These are phyloP conservation scores for Ilex aquifolium DNA, from an alignment of 257 asterid species.

Conservation along the genomic window DNA sequence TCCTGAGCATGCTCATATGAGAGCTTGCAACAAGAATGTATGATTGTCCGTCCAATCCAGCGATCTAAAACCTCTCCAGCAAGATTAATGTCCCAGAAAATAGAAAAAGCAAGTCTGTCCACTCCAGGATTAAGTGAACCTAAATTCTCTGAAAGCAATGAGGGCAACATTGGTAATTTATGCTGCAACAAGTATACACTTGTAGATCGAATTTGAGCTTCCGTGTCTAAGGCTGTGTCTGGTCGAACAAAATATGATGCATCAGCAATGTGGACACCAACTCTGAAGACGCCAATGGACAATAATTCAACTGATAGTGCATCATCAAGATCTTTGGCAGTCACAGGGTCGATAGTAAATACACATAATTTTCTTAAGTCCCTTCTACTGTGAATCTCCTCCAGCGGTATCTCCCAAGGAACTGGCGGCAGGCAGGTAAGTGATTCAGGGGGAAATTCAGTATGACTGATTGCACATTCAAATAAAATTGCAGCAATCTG, in stretches of 20 bases:
- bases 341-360: slow-evolving; percentile 78
- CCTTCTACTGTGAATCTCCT: slow-evolving; percentile 49
- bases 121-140: slow-evolving; percentile 86
- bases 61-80: slow-evolving; percentile 64
- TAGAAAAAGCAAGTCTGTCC: slow-evolving; percentile 80
- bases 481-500: slow-evolving; percentile 82
- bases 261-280: slow-evolving; percentile 91
- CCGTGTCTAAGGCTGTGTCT: slow-evolving; percentile 63
- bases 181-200: slow-evolving; percentile 25
- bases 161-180: slow-evolving; percentile 40
- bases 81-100: slow-evolving; percentile 67
- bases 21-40: slow-evolving; percentile 78
- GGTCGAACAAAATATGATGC: slow-evolving; percentile 81
- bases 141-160: slow-evolving; percentile 64
- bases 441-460: slow-evolving; percentile 58
- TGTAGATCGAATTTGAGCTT: slow-evolving; percentile 32
- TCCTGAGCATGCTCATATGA: slow-evolving; percentile 83
- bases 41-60: slow-evolving; percentile 79
- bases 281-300: slow-evolving; percentile 47
- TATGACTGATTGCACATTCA: slow-evolving; percentile 60
- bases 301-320: slow-evolving; percentile 65
- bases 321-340: slow-evolving; percentile 88
- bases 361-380: slow-evolving; percentile 63
- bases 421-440: slow-evolving; percentile 53
- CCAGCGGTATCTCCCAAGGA: slow-evolving; percentile 64